phyloP scores from a whole-genome alignment of 257 asterid species.

The Fraxinus americana region DNA sequence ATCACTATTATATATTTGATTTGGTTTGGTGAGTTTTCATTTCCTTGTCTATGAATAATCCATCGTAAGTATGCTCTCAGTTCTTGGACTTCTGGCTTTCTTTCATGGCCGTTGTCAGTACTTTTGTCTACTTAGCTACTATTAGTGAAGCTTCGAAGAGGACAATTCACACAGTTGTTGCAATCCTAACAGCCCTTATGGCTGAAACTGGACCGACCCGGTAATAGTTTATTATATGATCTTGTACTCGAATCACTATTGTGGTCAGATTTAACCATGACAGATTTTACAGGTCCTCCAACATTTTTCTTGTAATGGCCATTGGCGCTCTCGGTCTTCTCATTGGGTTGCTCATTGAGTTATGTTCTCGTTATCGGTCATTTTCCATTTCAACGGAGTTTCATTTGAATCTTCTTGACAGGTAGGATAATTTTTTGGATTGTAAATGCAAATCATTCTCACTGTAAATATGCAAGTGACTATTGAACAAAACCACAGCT shows the following conservation, averaged over 20 bases:
- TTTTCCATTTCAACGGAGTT: constrained; percentile 45
- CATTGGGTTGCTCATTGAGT: constrained; percentile 76
- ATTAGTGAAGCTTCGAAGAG: constrained; percentile 77
- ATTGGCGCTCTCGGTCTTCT: constrained; percentile 77
- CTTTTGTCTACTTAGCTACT: constrained; percentile 76
- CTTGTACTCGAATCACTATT: background rate
- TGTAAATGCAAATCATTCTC: background rate
- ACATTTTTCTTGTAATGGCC: constrained; percentile 64
- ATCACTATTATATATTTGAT: constrained; percentile 8
- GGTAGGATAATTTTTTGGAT: constrained; percentile 41
- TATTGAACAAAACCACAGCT: background rate
- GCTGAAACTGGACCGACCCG: constrained; percentile 94
- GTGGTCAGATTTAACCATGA: constrained; percentile 19
- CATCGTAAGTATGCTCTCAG: constrained; percentile 37
- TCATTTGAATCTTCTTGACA: constrained; percentile 58
- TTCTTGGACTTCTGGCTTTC: constrained; percentile 99
- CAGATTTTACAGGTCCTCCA: constrained; percentile 65
- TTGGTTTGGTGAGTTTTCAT: background rate
- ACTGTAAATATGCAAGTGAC: background rate
- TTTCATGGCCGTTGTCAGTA: constrained; percentile 96
- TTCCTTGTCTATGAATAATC: constrained; percentile 11
- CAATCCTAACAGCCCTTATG: constrained; percentile 89
- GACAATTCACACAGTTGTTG: constrained; percentile 84
- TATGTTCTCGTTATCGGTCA: constrained; percentile 55
- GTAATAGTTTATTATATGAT: constrained; percentile 31